Conservation (phyloP, 768 basidiomycete species). For the Trametes cingulata region DNA sequence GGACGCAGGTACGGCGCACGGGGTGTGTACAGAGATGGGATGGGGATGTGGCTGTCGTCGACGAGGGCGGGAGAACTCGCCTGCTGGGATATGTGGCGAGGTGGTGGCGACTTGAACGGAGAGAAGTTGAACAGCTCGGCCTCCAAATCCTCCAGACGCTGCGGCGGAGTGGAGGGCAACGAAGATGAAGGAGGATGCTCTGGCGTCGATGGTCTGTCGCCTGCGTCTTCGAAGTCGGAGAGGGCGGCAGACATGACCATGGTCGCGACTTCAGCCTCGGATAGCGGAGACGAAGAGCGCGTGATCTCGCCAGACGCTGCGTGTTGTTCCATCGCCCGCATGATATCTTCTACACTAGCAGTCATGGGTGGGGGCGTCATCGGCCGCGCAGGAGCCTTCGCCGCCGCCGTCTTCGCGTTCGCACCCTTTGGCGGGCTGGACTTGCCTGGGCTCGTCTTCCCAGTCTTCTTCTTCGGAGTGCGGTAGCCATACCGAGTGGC, state of each 20-base stretch:
- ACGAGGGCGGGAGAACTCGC: not conserved
- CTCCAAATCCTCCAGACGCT: slow-evolving; percentile 10
- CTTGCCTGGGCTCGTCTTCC: not conserved
- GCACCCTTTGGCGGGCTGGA: not conserved
- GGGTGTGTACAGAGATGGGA: slow-evolving; percentile 1
- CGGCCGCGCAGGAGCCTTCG: not conserved
- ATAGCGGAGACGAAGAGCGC: slow-evolving; percentile 4
- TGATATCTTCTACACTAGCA: slow-evolving; percentile 8
- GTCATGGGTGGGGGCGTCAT: slow-evolving; percentile 7
- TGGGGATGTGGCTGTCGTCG: not conserved
- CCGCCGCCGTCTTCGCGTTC: not conserved
- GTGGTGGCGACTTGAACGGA: slow-evolving; percentile 15
- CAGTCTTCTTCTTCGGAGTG: not conserved
- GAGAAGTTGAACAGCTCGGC: slow-evolving; percentile 19
- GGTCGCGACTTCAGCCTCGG: slow-evolving; percentile 3
- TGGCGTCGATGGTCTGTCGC: not conserved
- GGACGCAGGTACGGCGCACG: slow-evolving; percentile 10
- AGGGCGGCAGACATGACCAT: slow-evolving; percentile 9
- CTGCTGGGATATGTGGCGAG: not conserved
- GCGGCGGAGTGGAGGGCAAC: slow-evolving; percentile 5
- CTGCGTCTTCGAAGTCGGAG: not conserved
- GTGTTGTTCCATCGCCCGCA: slow-evolving; percentile 8
- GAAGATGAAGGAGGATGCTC: slow-evolving; percentile 2
- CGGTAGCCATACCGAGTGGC: not conserved
- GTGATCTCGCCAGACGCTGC: not conserved